phyloP scores from a whole-genome alignment of 495 filamentous ascomycete species.

The Aspergillus affinis region DNA sequence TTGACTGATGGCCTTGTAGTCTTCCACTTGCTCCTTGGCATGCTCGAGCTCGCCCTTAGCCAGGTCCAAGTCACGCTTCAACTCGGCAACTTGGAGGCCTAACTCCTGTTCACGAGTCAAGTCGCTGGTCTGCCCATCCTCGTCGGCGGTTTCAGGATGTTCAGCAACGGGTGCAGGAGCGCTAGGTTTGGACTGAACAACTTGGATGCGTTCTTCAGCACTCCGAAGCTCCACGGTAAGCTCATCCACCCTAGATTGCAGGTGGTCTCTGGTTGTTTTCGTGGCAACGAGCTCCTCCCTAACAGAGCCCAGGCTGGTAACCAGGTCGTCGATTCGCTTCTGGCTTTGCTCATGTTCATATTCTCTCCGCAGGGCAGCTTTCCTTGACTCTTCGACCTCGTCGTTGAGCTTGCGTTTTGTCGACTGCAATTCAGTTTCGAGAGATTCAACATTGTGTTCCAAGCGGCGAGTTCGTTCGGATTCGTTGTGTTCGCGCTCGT shows the following conservation, averaged over 20 bases:
- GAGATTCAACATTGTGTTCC: conserved; percentile 68
- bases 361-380: conserved; percentile 75
- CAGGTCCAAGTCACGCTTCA: conserved; percentile 79
- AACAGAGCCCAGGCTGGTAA: conserved; percentile 68
- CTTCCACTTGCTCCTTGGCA: conserved; percentile 74
- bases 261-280: conserved; percentile 82
- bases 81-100: conserved; percentile 73
- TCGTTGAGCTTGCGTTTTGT: conserved; percentile 83
- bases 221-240: conserved; percentile 81
- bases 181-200: conserved; percentile 72
- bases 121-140: conserved; percentile 47
- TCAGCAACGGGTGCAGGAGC: conserved; percentile 44
- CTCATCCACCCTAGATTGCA: conserved; percentile 85
- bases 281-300: conserved; percentile 80
- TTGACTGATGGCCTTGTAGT: conserved; percentile 87
- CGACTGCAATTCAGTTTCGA: conserved; percentile 73
- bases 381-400: conserved; percentile 79
- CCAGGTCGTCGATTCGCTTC: conserved; percentile 86
- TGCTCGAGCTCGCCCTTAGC: conserved; percentile 73
- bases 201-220: conserved; percentile 79
- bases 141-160: conserved; percentile 28
- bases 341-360: conserved; percentile 83
- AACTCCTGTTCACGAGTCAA: conserved; percentile 82
- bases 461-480: conserved; percentile 76
- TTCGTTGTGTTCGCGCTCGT: conserved; percentile 85